Base-by-base conservation (phyloP, 768 basidiomycete species). In the Trametes gibbosa region DNA sequence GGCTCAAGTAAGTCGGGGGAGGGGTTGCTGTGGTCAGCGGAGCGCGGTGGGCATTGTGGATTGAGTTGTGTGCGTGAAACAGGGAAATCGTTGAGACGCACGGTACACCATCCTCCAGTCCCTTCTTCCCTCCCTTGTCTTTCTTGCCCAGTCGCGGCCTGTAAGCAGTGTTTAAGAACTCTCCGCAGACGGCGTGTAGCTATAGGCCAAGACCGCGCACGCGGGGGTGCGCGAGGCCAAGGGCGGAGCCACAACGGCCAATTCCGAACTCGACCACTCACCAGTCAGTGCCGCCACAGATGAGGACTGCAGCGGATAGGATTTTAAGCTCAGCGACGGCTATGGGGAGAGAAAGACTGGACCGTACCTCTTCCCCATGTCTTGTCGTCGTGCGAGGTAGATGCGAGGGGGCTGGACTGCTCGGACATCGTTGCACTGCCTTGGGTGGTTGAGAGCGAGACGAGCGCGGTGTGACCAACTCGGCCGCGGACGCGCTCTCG, bases 211-310 rank as follows among this genome's bases (percentile, higher is more conserved):
- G 14, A 25, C 46, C 53, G 27, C 47, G 51, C 35, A 29, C 43
- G 50, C 48, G 56, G 37, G 21, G 55, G 52, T 48, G 61, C 57
- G 42, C 60, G 53, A 61, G 55, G 53, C 21, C 19, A 17, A 14
- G 39, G 43, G 53, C 27, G 53, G 50, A 57, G 59, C 58, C 58
- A 47, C 59, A 17, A 27, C 32, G 53, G 49, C 50, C 53, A 46
- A 59, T 53, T 48, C 57, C 56, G 55, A 48, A 55, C 24, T 48
- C 40, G 52, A 53, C 63, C 63, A 77, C 84, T 70, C 70, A 94
- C 92, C 92, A 94, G 74, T 92, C 89, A 23, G 89, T 92, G 51
- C 92, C 92, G 53, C 92, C 92, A 67, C 87, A 89, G 64, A 95
- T 86, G 64, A 92, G 73, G 40, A 92, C 92, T 95, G 46, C 35